Evolutionary conservation across 495 filamentous ascomycete species (phyloP), one percentile per base, ranked within the genome.

Genomic region (Podospora bellae-mahoneyi): DNA sequence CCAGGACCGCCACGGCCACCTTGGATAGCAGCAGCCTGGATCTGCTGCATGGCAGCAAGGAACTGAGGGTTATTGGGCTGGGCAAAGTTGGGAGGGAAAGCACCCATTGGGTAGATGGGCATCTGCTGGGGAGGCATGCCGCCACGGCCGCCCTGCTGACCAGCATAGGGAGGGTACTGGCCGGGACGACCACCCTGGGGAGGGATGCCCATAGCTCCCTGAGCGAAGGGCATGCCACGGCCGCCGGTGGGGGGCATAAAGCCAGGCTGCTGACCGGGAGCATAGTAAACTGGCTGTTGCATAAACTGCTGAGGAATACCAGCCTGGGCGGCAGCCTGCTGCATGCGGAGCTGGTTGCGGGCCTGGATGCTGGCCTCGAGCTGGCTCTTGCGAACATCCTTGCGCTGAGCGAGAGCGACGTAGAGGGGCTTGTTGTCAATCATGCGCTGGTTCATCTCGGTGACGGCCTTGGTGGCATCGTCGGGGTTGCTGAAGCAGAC

Each of bases 401-500:
- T 99, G 79, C 96, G 93, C 87, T 98, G 96, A 65, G 95, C 95
- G 60, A 99, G 87, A 68, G 95, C 96, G 75, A 99, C 95, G 75
- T 98, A 99, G 64, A 99, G 87, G 55, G 95, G 95, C 88, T 99
- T 99, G 83, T 87, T 87, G 79, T 94, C 91, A 72, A 98, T 84
- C 96, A 99, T 99, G 78, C 93, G 91, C 84, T 97, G 94, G 84
- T 98, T 98, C 91, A 97, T 97, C 79, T 98, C 96, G 65, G 92
- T 92, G 65, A 98, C 94, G 73, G 95, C 95, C 88, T 98, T 98
- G 81, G 93, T 97, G 72, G 95, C 96, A 81, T 99, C 95, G 71
- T 98, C 96, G 60, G 96, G 93, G 85, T 95, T 97, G 85, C 89
- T 93, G 85, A 99, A 99, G 91, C 95, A 99, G 73, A 99, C 96